Percentiles rank a stretch among this genome's conserved stretches.
These are phyloP conservation scores for Trametes cubensis DNA, from an alignment of 768 basidiomycete genomes.

Conservation along the genomic window DNA sequence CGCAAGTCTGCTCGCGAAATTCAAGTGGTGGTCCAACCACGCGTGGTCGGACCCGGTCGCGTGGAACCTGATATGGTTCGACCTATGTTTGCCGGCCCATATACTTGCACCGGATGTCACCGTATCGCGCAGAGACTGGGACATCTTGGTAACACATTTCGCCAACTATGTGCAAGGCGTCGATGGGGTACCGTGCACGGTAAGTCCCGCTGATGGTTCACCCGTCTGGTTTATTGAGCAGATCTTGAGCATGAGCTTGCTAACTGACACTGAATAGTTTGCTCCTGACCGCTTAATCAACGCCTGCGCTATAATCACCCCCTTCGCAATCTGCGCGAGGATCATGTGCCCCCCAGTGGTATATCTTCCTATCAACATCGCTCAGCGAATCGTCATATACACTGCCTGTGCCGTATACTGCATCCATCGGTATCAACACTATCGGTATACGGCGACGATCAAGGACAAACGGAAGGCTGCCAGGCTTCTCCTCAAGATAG, in stretches of 20 bases:
- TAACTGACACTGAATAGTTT: background rate
- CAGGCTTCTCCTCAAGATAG: background rate
- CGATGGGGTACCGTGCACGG: background rate
- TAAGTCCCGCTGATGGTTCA: background rate
- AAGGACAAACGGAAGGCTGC: background rate
- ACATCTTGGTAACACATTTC: background rate
- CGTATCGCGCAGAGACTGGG: background rate
- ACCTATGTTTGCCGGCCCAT: background rate
- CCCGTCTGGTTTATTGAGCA: no score
- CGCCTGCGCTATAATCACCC: background rate
- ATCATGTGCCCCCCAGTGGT: background rate
- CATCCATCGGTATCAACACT: background rate
- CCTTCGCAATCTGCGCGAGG: background rate
- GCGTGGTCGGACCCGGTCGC: background rate
- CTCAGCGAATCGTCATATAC: conserved; percentile 1
- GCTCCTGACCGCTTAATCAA: background rate
- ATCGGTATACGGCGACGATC: background rate
- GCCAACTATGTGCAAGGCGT: background rate
- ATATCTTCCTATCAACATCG: background rate
- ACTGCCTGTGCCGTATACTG: background rate
- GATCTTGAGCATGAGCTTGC: no score
- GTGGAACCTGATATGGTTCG: background rate
- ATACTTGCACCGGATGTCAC: no score
- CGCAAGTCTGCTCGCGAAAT: background rate
- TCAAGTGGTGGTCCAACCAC: conserved; percentile 5